phyloP scores from a whole-genome alignment of 169 alveolate species.

The Plasmodium chabaudi region DNA sequence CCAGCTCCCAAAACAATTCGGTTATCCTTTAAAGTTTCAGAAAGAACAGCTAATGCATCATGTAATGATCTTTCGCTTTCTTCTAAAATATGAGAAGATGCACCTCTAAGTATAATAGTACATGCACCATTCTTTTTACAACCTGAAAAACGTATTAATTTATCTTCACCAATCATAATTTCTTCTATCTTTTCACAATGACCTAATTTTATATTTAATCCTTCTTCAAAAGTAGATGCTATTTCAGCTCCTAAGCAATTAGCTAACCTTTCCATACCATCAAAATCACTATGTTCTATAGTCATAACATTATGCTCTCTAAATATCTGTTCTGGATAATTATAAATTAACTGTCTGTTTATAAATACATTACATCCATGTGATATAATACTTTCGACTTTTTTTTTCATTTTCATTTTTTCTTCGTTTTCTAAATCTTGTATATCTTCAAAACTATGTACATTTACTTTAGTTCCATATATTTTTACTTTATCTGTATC shows the following conservation, averaged over 20 bases:
- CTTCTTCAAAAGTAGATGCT: constrained; percentile 98
- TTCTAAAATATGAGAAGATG: constrained; percentile 98
- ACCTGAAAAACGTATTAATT: constrained; percentile 96
- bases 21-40: constrained; percentile 94
- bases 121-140: constrained; percentile 96
- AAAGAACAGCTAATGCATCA: constrained; percentile 98
- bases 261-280: constrained; percentile 99
- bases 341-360: constrained; percentile 98
- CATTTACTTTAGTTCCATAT: constrained; percentile 98
- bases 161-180: constrained; percentile 99
- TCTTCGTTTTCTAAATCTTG: constrained; percentile 99
- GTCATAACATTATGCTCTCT: constrained; percentile 97
- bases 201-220: constrained; percentile 95
- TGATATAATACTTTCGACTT: constrained; percentile 96
- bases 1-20: constrained; percentile 99
- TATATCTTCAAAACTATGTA: constrained; percentile 97
- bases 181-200: constrained; percentile 97
- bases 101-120: constrained; percentile 98
- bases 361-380: constrained; percentile 99
- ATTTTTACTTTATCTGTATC: constrained; percentile 99
- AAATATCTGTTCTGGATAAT: constrained; percentile 98
- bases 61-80: constrained; percentile 99
- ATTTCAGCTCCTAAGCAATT: constrained; percentile 99
- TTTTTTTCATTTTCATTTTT: constrained; percentile 96
- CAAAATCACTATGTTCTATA: constrained; percentile 99